Evolutionary conservation across 257 asterid species (phyloP), one percentile per base, ranked within the genome.

Genomic region (Solanum sejunctum): DNA sequence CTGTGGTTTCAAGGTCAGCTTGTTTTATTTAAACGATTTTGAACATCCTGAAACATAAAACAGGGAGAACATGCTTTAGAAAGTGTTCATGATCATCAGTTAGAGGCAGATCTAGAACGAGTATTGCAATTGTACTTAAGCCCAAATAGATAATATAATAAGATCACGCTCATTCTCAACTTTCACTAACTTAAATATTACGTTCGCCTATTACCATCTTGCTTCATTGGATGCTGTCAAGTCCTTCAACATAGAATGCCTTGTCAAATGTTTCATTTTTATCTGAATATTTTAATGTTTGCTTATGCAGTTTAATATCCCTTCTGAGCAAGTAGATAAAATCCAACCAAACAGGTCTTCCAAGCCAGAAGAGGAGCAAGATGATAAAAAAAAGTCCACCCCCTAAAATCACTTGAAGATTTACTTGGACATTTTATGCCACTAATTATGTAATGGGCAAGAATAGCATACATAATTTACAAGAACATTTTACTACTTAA

Each of bases 1-100:
- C 83, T 93, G 98, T 61, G 94, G 96, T 85, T 93, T 88, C 89
- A 94, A 93, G 97, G 98, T 91, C 20, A 78, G 93, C 87, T 26
- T 23, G 10, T 51, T 36, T 36, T 23, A 23, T 23, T 49, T 16
- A 36, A 36, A 16, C 21, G 7, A 63, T 39, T 3, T 1, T 20
- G 28, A 58, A n/a, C 8, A 58, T 58, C 26, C 69, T 21, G 6
- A 23, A 12, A 20, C 7, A 39, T 32, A 15, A 1, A 67, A 61
- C 17, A 39, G 78, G 52, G n/a, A 28, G 39, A 69, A 69, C 52
- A 39, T 15, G 47, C 52, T 16, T 10, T 16, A 39, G 3, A 7
- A 67, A 28, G 75, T 69, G 78, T 36, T 39, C 17, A 8, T 36
- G 77, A 69, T 69, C 51, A 72, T 10, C 6, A 9, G 51, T 43